Percentiles rank a stretch among this genome's conserved stretches.
Evolutionary conservation across 495 filamentous ascomycete genomes (phyloP).

Genomic region (Tuber calosporum): DNA sequence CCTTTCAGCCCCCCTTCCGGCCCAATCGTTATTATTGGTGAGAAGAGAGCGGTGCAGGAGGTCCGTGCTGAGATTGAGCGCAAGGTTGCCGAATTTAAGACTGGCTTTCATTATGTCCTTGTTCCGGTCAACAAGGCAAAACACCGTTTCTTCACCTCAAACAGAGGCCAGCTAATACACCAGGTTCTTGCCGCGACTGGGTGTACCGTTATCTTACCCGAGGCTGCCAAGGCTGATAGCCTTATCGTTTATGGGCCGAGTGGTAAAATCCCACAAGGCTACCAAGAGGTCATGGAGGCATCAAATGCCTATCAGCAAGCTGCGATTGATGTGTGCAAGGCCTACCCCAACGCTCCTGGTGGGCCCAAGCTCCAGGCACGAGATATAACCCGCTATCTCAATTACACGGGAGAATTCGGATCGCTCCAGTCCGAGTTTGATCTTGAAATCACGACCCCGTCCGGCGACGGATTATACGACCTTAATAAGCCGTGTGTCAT

Average conservation of each 20-base stretch:
- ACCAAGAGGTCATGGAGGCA: conserved; percentile 72
- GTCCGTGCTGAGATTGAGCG: conserved; percentile 72
- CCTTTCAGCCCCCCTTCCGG: conserved; percentile 38
- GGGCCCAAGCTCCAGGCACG: conserved; percentile 70
- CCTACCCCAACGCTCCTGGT: conserved; percentile 64
- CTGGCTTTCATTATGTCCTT: conserved; percentile 58
- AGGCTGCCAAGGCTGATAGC: conserved; percentile 63
- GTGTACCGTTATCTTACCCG: conserved; percentile 77
- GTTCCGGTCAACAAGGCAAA: conserved; percentile 66
- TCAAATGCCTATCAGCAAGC: conserved; percentile 73
- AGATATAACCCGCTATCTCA: conserved; percentile 75
- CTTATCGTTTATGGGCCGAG: conserved; percentile 76
- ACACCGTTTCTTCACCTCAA: conserved; percentile 86
- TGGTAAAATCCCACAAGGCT: conserved; percentile 61
- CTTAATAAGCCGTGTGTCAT: conserved; percentile 23
- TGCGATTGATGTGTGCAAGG: conserved; percentile 67
- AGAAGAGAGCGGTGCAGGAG: conserved; percentile 72
- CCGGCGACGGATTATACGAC: conserved; percentile 44
- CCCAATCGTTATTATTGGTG: conserved; percentile 72
- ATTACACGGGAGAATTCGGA: conserved; percentile 65
- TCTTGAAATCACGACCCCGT: conserved; percentile 72
- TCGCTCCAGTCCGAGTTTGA: conserved; percentile 68
- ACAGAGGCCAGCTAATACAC: conserved; percentile 66
- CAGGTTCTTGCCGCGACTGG: conserved; percentile 85
- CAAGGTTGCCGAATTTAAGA: conserved; percentile 50